Base-by-base conservation (phyloP, 2,329 filamentous ascomycete species). In the Xylaria sp. region DNA sequence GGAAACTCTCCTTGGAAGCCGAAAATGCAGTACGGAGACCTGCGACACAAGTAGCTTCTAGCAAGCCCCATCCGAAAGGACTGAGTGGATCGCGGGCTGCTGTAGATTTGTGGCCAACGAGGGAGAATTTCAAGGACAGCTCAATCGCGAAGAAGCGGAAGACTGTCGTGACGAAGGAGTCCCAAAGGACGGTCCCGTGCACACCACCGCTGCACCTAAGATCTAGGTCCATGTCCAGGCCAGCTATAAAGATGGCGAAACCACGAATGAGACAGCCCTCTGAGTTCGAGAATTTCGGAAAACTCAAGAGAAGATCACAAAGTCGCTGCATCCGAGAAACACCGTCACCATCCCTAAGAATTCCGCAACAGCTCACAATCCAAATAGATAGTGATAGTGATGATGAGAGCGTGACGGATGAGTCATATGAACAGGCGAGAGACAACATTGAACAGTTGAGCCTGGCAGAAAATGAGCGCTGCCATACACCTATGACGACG, bases 71-170 rank as follows among this genome's bases (percentile, higher is more conserved):
- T 7, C 3, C 4, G 30, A 52, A 16, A 7, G n/a, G 2, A 8
- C 11, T 9, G 2, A 13, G 13, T 16, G 52, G 48, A 58, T 30
- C 48, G 11, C 30, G 59, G 53, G 46, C 50, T 11, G 61, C 60
- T 18, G 47, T n/a, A 35, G 70, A 72, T 2, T 18, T 65, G 5
- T 72, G 71, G 71, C 71, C 71, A 16, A 72, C 67, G 0, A 61
- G 57, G 11, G 59, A 69, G 5, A 67, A 71, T 58, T 72, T 72
- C 34, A 34, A 59, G 3, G 67, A 72, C 10, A 55, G 58, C 19
- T 53, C 63, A 2, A 53, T 58, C n/a, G 39, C 51, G 19, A 47
- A 30, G 55, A 60, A 47, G 16, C 44, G 46, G 18, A 64, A 50
- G 3, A 52, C 53, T 1, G 51, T 39, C 1, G 39, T 55, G 3